Evolutionary conservation across 106 monocot species (phyloP).

Genomic region (Apostasia ramifera): DNA sequence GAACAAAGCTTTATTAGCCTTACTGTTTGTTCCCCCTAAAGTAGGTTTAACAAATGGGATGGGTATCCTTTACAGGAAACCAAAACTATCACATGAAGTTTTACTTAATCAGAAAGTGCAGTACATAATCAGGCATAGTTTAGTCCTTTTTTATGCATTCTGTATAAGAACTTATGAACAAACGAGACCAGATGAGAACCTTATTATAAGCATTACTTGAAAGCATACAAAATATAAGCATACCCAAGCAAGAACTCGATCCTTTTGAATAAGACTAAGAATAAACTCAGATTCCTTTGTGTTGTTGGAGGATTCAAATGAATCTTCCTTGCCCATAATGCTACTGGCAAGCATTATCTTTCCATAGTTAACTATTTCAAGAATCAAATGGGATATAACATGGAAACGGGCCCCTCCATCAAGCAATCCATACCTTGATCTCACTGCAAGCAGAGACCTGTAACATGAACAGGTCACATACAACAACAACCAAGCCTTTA

Average conservation of each 20-base stretch:
- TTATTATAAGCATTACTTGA: not conserved
- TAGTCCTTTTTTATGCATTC: too few species aligned
- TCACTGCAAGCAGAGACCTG: constrained; percentile 65
- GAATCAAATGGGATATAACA: constrained; percentile 71
- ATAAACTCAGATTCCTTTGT: constrained; percentile 53
- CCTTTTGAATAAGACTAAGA: constrained; percentile 68
- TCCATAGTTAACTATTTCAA: constrained; percentile 61
- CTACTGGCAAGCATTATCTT: constrained; percentile 71
- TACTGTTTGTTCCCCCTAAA: too few species aligned
- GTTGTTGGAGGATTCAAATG: constrained; percentile 40
- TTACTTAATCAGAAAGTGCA: too few species aligned
- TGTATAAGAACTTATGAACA: too few species aligned
- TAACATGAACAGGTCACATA: not conserved
- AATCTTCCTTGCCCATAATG: constrained; percentile 54
- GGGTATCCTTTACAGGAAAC: too few species aligned
- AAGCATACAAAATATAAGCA: constrained; percentile 10
- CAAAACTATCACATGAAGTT: not conserved
- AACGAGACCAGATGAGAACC: not conserved
- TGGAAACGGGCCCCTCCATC: constrained; percentile 82
- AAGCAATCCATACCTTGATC: constrained; percentile 35
- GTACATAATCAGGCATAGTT: too few species aligned
- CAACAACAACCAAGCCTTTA: too few species aligned
- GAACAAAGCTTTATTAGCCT: not conserved
- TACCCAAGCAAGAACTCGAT: constrained; percentile 66
- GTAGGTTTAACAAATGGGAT: too few species aligned